Base-by-base conservation (phyloP, 228 moss, liverwort and hornwort species). In the Sphagnum fallax region DNA sequence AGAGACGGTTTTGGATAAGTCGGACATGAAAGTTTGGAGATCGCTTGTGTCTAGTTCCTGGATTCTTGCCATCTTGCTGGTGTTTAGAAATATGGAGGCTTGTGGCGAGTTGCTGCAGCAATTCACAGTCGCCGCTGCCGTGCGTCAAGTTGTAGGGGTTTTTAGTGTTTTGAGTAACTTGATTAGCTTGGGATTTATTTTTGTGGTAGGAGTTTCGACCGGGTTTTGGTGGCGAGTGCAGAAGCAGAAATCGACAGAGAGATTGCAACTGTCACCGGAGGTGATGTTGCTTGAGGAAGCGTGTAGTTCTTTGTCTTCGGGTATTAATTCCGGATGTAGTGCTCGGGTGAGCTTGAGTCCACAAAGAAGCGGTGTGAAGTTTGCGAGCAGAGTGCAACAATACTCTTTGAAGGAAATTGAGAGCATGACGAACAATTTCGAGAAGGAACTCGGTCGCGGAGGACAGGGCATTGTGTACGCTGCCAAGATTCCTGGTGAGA, bases 381-480 rank as follows among this genome's bases (percentile, higher is more conserved):
- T 32, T 32, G 32, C 32, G 32, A 2, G 32, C 32, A 32, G 32
- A 32, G 32, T 83, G 65, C 80, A 70, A 51, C 80, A 83, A 51
- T 87, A 87, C 72, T 74, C 72, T 1, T 47, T 80, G 63, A 66
- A 64, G 51, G 83, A 83, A 66, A 75, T 87, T 12, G 6, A 12
- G 4, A 64, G 57, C 47, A 87, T 83, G 87, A 87, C 87, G 50
- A 70, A 71, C 49, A 52, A 60, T 9, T 87, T 87, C 61, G 68
- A 78, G 52, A 4, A 8, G 63, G 83, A 87, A 72, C 78, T 87
- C n/a, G 87, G 87, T 47, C 73, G 87, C 48, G 87, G 87, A 0
- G 87, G 87, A 5, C 87, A 87, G 67, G 87, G 87, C 6, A 64
- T 80, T 5, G 87, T 87, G 1, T 87, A 80, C 78, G 67, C 62